Conservation (phyloP, 2,329 filamentous ascomycete genomes). For the Diaporthe citrichinensis region DNA sequence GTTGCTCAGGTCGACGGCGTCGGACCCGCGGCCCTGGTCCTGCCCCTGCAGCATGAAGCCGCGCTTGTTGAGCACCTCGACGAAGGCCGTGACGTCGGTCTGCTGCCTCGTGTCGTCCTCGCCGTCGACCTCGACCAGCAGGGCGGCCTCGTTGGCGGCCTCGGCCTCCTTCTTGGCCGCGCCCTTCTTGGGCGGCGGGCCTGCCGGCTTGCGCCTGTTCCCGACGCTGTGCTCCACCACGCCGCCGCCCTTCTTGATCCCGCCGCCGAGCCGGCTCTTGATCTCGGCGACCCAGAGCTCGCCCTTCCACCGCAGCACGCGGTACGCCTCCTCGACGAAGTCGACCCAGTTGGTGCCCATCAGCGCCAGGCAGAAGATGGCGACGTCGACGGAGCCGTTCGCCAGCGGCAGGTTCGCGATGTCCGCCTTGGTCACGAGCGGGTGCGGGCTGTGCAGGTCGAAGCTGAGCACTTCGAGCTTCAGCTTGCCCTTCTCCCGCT, state of each 20-base stretch:
- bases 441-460: constrained; percentile 84
- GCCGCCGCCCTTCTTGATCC: constrained; percentile 58
- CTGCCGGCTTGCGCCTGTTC: constrained; percentile 68
- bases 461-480: constrained; percentile 85
- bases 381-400: constrained; percentile 84
- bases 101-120: constrained; percentile 74
- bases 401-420: constrained; percentile 85
- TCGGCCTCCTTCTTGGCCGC: constrained; percentile 62
- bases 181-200: constrained; percentile 56
- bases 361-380: constrained; percentile 94
- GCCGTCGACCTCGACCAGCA: constrained; percentile 81
- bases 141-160: constrained; percentile 66
- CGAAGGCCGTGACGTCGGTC: constrained; percentile 89
- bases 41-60: constrained; percentile 87
- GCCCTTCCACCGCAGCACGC: constrained; percentile 91
- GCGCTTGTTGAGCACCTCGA: constrained; percentile 83
- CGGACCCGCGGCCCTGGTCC: constrained; percentile 70
- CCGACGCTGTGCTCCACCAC: constrained; percentile 80
- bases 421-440: constrained; percentile 88
- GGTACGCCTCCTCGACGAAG: constrained; percentile 96
- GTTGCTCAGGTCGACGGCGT: constrained; percentile 85
- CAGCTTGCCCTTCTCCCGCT: constrained; percentile 74
- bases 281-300: constrained; percentile 99
- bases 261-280: constrained; percentile 85
- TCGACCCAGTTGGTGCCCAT: constrained; percentile 99